These are phyloP conservation scores for Chenopodium formosanum DNA, from an alignment of 148 eudicot species.

Conservation along the genomic window DNA sequence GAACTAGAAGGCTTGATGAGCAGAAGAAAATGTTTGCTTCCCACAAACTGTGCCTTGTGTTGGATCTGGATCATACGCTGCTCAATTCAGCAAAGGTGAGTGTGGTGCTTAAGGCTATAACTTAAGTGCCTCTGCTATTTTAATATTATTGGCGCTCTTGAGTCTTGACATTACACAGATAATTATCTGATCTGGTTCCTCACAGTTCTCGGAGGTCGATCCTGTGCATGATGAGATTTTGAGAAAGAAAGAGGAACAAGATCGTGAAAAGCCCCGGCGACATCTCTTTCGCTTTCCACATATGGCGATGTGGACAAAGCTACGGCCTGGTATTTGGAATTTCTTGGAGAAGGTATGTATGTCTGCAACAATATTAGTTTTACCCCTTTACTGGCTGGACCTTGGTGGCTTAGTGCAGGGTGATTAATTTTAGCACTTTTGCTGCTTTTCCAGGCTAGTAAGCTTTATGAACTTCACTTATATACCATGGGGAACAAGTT, in stretches of 20 bases:
- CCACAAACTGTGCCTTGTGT: conserved; percentile 85
- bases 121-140: background rate
- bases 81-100: conserved; percentile 95
- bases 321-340: conserved; percentile 97
- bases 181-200: conserved; percentile 10
- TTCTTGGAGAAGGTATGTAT: conserved; percentile 85
- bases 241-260: conserved; percentile 95
- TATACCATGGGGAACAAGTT: conserved; percentile 99
- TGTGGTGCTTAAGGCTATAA: background rate
- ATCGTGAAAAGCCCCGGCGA: conserved; percentile 78
- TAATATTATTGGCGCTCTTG: background rate
- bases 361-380: background rate
- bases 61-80: conserved; percentile 98
- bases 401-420: background rate
- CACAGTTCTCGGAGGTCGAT: conserved; percentile 85
- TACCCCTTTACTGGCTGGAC: background rate
- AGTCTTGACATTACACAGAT: conserved; percentile 5
- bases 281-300: conserved; percentile 94
- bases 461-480: conserved; percentile 88
- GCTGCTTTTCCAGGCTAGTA: conserved; percentile 67
- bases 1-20: conserved; percentile 83
- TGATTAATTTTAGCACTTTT: conserved; percentile 5
- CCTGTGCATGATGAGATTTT: conserved; percentile 80
- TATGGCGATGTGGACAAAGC: conserved; percentile 99
- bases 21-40: conserved; percentile 88